These are phyloP conservation scores for Corylus americana DNA, from an alignment of 306 rosid species.

Conservation along the genomic window DNA sequence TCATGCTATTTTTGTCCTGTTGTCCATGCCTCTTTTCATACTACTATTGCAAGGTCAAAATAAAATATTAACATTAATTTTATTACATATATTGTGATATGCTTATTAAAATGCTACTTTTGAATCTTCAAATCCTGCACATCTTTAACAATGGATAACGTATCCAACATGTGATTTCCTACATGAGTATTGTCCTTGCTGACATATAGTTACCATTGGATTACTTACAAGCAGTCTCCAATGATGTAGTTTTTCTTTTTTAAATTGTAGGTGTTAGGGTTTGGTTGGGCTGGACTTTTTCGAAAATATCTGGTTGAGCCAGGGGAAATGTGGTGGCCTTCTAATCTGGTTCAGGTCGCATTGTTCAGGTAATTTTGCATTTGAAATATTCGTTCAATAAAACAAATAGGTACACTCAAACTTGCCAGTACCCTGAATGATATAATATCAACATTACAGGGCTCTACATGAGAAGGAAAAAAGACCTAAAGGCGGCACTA, in stretches of 20 bases:
- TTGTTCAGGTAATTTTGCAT: conserved; percentile 52
- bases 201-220: not conserved
- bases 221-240: not conserved
- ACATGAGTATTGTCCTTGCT: not conserved
- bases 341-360: conserved; percentile 77
- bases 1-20: not conserved
- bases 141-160: not conserved
- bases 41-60: not conserved
- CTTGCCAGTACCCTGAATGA: conserved; percentile 6
- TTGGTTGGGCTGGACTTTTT: conserved; percentile 84
- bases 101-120: not conserved
- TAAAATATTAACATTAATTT: not conserved
- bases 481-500: conserved; percentile 52
- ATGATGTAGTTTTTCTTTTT: conserved; percentile 13
- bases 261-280: conserved; percentile 50
- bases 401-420: not conserved
- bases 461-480: conserved; percentile 74
- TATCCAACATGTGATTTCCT: not conserved
- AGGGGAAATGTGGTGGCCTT: conserved; percentile 88
- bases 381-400: not conserved
- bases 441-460: conserved; percentile 34
- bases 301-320: conserved; percentile 74
- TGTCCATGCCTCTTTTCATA: not conserved
- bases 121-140: not conserved
- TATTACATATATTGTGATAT: not conserved